Base-by-base conservation (phyloP, 1,284 basidiomycete species). In the Puccinia novopanici region DNA sequence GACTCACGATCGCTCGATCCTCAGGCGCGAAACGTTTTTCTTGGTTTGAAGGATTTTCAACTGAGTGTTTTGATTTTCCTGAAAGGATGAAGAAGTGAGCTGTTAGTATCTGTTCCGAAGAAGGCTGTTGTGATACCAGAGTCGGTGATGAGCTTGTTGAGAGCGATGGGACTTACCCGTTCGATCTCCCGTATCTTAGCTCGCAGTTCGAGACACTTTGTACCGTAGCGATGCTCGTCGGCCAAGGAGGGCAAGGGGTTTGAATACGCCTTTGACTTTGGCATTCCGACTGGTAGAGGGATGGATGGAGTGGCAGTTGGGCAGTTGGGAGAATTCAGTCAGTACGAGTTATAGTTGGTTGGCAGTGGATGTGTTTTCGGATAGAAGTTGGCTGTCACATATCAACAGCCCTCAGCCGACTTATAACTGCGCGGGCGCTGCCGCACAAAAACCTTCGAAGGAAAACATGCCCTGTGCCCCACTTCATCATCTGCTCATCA, bases 191-290 rank as follows among this genome's bases (percentile, higher is more conserved):
- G 50, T 27, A 78, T 78, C 48, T 78, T 78, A 19, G 76, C 27
- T 12, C 67, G 50, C 55, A 78, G 27, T 45, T 78, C 76, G 37
- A 57, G 52, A 54, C 65, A 78, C 57, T 78, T 78, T n/a, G 65
- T 67, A 50, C 65, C 67, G 42, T 78, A 78, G 5, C 76, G 65
- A 42, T 78, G 76, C 68, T 78, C 76, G 34, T 78, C 76, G 65
- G 76, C 65, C 37, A 70, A 9, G 8, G 76, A 78, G 45, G 76
- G 76, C 48, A 78, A 40, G 2, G 76, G 76, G 45, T 78, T 78
- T 19, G 65, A 55, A n/a, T 78, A 78, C 17, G 76, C 76, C 34
- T 78, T 78, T 19, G 76, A 78, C 50, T 78, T 78, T 6, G 76
- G 76, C 76, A 78, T 78, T 73, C 59, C 59, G 59, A 63, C 59